Base-by-base conservation (phyloP, 2,329 filamentous ascomycete species). In the Rhinocladiella mackenziei region DNA sequence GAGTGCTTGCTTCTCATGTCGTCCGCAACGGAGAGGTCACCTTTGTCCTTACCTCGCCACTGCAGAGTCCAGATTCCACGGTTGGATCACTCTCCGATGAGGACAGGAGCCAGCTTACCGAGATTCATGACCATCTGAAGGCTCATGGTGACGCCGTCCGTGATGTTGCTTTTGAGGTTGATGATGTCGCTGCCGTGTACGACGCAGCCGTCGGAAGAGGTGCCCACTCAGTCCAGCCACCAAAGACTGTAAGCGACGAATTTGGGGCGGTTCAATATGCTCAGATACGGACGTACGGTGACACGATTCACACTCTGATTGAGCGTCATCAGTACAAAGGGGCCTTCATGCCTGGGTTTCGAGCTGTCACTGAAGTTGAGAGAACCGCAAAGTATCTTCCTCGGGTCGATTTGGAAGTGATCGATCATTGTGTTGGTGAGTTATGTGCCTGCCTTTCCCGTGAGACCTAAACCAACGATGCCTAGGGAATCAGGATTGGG, bases 101-200 rank as follows among this genome's bases (percentile, higher is more conserved):
- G 41, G 89, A 95, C 39, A 74, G 75, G 50, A 67, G 65, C 17
- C 69, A 86, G 29, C 72, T 96, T 14, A 67, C 69, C 45, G 84
- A 91, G 57, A 88, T 96, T 51, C 83, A 94, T 62, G 74, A 74
- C 11, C 89, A 96, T 64, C 77, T 94, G 28, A 85, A 89, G 68
- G 78, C 80, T 50, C 91, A 97, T 61, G 89, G 91, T 17, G 91
- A 97, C 66, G 91, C 84, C 9, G 89, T 96, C 41, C 95, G 94
- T 69, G 91, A 96, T 60, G 89, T 96, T 23, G 86, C 89, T 8
- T 96, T 96, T 62, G 88, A 94, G 65, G 91, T 97, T 9, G 89
- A 97, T 66, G 80, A 87, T 59, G 87, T 94, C 26, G 78, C 84
- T 45, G 84, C 79, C 32, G 85, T 96, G 4, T 96, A 88, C 65